Evolutionary conservation across 1,284 basidiomycete genomes (phyloP).

Genomic region (Ganoderma leucocontextum): DNA sequence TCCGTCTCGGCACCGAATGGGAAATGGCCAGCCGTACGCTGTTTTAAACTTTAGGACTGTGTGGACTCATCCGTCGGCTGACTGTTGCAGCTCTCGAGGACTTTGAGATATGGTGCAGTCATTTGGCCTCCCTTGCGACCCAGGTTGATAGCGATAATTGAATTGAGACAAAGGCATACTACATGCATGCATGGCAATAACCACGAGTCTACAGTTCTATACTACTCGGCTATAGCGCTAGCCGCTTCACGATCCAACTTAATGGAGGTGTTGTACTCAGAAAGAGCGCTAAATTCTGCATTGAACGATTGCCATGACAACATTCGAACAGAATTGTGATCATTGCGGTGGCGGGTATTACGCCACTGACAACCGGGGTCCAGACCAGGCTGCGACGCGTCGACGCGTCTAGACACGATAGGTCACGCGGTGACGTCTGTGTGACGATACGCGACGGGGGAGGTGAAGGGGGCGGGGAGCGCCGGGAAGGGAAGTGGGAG

Average conservation of each 20-base stretch:
- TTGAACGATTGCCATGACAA: neutral
- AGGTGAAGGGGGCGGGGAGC: slow-evolving; percentile 2
- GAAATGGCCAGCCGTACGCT: neutral
- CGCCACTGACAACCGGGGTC: neutral
- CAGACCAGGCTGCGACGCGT: slow-evolving; percentile 3
- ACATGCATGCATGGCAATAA: too few relatives aligned
- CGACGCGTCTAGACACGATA: slow-evolving; percentile 22
- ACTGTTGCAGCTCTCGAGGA: too few relatives aligned
- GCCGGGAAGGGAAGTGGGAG: neutral
- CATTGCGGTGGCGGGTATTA: neutral
- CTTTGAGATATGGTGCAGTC: too few relatives aligned
- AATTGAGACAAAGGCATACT: too few relatives aligned
- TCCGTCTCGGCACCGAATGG: neutral
- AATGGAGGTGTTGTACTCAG: too few relatives aligned
- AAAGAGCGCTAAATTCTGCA: neutral
- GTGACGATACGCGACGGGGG: slow-evolving; percentile 21
- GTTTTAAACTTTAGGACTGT: neutral
- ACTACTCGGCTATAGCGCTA: too few relatives aligned
- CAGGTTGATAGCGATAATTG: too few relatives aligned
- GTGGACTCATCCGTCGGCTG: neutral
- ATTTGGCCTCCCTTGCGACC: too few relatives aligned
- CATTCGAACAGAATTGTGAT: neutral
- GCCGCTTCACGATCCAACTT: too few relatives aligned
- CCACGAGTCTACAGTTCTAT: too few relatives aligned
- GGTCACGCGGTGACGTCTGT: slow-evolving; percentile 24